phyloP scores from a whole-genome alignment of 768 basidiomycete species.

The Pluteus cervinus region DNA sequence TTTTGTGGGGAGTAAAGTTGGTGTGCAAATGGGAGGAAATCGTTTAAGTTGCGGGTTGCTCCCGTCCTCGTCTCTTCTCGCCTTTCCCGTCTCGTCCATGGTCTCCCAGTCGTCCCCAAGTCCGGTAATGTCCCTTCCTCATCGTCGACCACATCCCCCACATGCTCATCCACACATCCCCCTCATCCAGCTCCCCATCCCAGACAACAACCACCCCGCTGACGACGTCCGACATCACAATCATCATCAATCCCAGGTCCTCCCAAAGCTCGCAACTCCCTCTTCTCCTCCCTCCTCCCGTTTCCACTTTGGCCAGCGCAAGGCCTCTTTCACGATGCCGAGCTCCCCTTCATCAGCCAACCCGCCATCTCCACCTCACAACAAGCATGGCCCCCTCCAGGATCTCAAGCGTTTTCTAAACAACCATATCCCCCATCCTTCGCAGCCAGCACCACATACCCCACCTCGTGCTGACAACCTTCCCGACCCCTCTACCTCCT shows the following conservation, averaged over 20 bases:
- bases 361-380: slow-evolving; percentile 17
- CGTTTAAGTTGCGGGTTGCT: too few species aligned
- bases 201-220: slow-evolving; percentile 10
- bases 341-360: slow-evolving; percentile 9
- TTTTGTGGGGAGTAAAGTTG: too few species aligned
- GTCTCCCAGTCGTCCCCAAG: too few species aligned
- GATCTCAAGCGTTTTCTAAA: slow-evolving; percentile 96
- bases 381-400: slow-evolving; percentile 70
- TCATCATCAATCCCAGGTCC: too few species aligned
- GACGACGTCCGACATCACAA: too few species aligned
- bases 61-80: too few species aligned
- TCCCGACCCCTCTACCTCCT: slow-evolving; percentile 10
- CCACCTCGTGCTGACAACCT: slow-evolving; percentile 15
- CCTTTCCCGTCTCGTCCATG: too few species aligned
- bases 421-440: slow-evolving; percentile 72
- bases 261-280: slow-evolving; percentile 2
- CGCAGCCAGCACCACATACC: slow-evolving; percentile 22
- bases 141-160: too few species aligned
- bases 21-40: too few species aligned
- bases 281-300: slow-evolving; percentile 14
- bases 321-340: slow-evolving; percentile 15
- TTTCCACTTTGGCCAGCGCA: slow-evolving; percentile 15
- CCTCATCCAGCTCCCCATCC: slow-evolving; percentile 4
- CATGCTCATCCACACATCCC: slow-evolving; percentile 5
- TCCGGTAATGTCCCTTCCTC: too few species aligned